phyloP scores from a whole-genome alignment of 2,329 filamentous ascomycete genomes.

The Exophiala spinifera region DNA sequence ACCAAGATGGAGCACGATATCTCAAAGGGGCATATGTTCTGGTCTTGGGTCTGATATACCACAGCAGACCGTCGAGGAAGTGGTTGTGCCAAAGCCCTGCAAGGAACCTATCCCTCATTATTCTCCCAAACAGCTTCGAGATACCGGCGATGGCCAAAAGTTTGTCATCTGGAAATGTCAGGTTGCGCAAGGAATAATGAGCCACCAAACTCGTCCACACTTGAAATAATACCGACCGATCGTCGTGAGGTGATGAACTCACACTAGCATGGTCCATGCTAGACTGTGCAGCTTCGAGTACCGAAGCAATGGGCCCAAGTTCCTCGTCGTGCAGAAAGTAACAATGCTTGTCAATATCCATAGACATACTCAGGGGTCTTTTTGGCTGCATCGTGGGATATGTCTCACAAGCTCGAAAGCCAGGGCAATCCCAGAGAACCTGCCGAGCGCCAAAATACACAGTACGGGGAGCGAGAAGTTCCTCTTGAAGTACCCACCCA shows the following conservation, averaged over 20 bases:
- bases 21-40: neutral
- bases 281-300: neutral
- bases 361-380: neutral
- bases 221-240: constrained; percentile 2
- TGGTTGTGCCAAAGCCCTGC: constrained; percentile 14
- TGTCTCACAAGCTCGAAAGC: constrained; percentile 14
- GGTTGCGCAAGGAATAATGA: constrained; percentile 14
- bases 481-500: constrained; percentile 44
- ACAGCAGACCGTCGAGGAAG: constrained; percentile 12
- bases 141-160: constrained; percentile 24
- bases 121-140: constrained; percentile 10
- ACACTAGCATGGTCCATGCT: too few species aligned
- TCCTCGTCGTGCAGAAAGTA: constrained; percentile 12
- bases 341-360: neutral
- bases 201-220: constrained; percentile 15
- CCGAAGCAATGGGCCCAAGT: constrained; percentile 8
- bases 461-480: constrained; percentile 37
- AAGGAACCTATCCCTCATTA: constrained; percentile 10
- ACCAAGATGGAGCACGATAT: constrained; percentile 23
- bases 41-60: constrained; percentile 15
- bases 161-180: constrained; percentile 20
- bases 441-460: constrained; percentile 39
- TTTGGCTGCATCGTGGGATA: constrained; percentile 12
- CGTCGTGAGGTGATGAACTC: neutral
- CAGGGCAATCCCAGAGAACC: constrained; percentile 40